Evolutionary conservation across 2,329 filamentous ascomycete species (phyloP).

Genomic region (Ceratocystis huliohia): DNA sequence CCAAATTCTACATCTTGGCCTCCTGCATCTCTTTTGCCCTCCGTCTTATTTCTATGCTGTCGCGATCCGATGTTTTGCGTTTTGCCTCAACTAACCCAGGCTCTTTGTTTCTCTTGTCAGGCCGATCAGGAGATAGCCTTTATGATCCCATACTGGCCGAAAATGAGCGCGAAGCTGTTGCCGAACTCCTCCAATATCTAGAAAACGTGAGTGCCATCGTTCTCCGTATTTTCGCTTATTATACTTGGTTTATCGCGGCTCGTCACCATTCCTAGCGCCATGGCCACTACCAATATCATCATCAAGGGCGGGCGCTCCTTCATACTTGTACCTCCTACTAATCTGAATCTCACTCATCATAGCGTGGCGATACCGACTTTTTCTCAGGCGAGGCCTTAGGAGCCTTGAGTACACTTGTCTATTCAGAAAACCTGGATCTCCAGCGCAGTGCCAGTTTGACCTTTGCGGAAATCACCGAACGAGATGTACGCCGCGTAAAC

Average conservation of each 20-base stretch:
- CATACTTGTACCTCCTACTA: too few relatives aligned
- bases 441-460: conserved; percentile 95
- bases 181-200: conserved; percentile 85
- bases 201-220: conserved; percentile 61
- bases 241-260: conserved; percentile 2
- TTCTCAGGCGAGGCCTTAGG: conserved; percentile 90
- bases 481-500: conserved; percentile 96
- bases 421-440: conserved; percentile 96
- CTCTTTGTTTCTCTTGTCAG: conserved; percentile 30
- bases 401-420: conserved; percentile 88
- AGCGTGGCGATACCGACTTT: conserved; percentile 97
- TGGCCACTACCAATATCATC: too few relatives aligned
- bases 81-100: not conserved
- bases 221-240: not conserved
- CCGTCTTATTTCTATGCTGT: not conserved
- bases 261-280: too few relatives aligned
- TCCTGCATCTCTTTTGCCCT: not conserved
- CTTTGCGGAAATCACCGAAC: conserved; percentile 95
- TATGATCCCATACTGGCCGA: conserved; percentile 85
- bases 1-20: not conserved
- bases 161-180: conserved; percentile 91
- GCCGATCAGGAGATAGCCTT: conserved; percentile 65
- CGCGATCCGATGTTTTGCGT: not conserved
- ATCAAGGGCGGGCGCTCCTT: too few relatives aligned
- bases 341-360: conserved; percentile 19